Evolutionary conservation across 2,329 filamentous ascomycete species (phyloP).

Genomic region (Corynespora cassiicola): DNA sequence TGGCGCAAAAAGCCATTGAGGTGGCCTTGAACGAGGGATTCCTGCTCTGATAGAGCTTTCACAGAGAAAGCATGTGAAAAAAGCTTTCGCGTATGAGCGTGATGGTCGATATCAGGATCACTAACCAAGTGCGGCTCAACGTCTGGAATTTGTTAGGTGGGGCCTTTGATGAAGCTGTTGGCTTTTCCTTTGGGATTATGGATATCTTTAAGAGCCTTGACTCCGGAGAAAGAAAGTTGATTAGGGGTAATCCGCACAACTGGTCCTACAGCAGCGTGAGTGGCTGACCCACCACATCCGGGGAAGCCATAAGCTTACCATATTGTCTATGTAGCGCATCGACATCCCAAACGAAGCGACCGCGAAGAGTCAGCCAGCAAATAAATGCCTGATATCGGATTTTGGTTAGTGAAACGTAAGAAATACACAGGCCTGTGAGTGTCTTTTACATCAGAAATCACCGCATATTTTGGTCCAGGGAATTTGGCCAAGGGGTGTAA

Average conservation of each 20-base stretch:
- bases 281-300: no score
- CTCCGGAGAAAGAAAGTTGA: slow-evolving; percentile 53
- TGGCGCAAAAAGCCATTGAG: slow-evolving; percentile 2
- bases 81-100: slow-evolving; percentile 3
- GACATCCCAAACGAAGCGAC: slow-evolving; percentile 3
- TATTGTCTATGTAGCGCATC: slow-evolving; percentile 14
- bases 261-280: no score
- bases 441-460: no score
- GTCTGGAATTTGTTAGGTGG: slow-evolving; percentile 6
- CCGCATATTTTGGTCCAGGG: slow-evolving; percentile 12
- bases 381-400: no score
- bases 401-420: no score
- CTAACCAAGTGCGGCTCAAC: slow-evolving; percentile 24
- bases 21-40: slow-evolving; percentile 30
- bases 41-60: slow-evolving; percentile 4
- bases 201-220: slow-evolving; percentile 50
- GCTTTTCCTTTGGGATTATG: slow-evolving; percentile 25
- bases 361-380: no score
- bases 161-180: slow-evolving; percentile 16
- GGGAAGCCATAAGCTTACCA: no score
- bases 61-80: slow-evolving; percentile 4
- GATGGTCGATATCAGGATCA: slow-evolving; percentile 15
- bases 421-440: no score
- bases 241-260: slow-evolving; percentile 56
- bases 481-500: slow-evolving; percentile 10